These are phyloP conservation scores for Cyclotella baltica DNA, from an alignment of 108 stramenopile genomes.

Conservation along the genomic window DNA sequence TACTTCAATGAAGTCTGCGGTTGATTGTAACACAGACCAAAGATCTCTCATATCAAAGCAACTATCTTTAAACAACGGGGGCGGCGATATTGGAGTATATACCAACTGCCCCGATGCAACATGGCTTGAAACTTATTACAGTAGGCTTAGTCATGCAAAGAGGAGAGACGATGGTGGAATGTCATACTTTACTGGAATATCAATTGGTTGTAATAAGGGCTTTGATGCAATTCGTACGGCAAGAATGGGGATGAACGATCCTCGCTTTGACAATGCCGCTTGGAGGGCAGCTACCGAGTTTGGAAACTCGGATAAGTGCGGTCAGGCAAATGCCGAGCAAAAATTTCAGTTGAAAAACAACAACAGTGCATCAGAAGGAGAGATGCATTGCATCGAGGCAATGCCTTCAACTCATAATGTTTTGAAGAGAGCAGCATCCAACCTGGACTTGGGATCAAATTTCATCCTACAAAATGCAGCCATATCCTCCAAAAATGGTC, in stretches of 20 bases:
- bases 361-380: not conserved
- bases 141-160: too few relatives aligned
- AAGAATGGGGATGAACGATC: not conserved
- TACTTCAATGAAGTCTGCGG: too few relatives aligned
- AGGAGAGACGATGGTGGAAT: too few relatives aligned
- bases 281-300: not conserved
- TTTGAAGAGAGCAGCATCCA: conserved; percentile 4
- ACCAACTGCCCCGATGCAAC: too few relatives aligned
- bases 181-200: not conserved
- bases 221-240: not conserved
- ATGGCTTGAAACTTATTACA: too few relatives aligned
- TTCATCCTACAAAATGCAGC: conserved; percentile 20
- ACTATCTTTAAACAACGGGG: too few relatives aligned
- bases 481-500: conserved; percentile 4
- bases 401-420: conserved; percentile 1
- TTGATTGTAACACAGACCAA: too few relatives aligned
- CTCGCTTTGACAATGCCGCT: not conserved
- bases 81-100: too few relatives aligned
- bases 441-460: not conserved
- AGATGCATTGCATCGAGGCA: conserved; percentile 23
- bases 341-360: not conserved
- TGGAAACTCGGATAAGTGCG: not conserved
- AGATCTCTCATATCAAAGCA: too few relatives aligned
- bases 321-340: not conserved
- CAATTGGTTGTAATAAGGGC: not conserved